phyloP scores from a whole-genome alignment of 2,329 filamentous ascomycete genomes.

The Fusarium pseudoanthophilum region DNA sequence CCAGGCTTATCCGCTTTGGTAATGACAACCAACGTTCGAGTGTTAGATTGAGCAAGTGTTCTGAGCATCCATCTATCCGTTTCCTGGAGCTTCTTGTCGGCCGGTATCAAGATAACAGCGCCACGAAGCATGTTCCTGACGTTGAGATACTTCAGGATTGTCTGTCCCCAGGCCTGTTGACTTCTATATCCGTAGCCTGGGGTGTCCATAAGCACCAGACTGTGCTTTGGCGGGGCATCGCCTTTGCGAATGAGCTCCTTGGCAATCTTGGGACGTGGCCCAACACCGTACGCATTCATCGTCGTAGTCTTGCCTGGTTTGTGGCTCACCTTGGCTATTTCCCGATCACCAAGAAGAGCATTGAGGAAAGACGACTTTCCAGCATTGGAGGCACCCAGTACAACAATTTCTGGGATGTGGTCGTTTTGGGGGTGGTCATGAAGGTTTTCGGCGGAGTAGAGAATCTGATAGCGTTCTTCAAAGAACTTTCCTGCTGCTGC shows the following conservation, averaged over 20 bases:
- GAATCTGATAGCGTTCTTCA: constrained; percentile 49
- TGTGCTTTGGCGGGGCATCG: constrained; percentile 57
- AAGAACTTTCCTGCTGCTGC: constrained; percentile 49
- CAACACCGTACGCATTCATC: constrained; percentile 68
- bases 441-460: constrained; percentile 63
- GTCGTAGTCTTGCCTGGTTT: constrained; percentile 64
- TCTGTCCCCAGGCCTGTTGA: constrained; percentile 61
- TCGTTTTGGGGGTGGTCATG: constrained; percentile 63
- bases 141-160: constrained; percentile 63
- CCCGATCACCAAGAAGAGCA: constrained; percentile 69
- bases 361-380: constrained; percentile 93
- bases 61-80: constrained; percentile 60
- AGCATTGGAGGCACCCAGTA: constrained; percentile 88
- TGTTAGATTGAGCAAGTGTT: constrained; percentile 57
- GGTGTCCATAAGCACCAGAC: constrained; percentile 62
- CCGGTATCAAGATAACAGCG: constrained; percentile 64
- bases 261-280: constrained; percentile 51
- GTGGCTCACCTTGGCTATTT: constrained; percentile 61
- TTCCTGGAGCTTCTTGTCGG: constrained; percentile 61
- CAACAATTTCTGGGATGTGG: constrained; percentile 71
- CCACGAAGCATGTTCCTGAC: constrained; percentile 60
- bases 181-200: constrained; percentile 63
- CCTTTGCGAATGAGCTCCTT: constrained; percentile 45
- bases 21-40: constrained; percentile 61
- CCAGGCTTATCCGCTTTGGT: constrained; percentile 67